Evolutionary conservation across 371 early-diverging fungal genomes (phyloP).

Genomic region (Mucor racemosus): DNA sequence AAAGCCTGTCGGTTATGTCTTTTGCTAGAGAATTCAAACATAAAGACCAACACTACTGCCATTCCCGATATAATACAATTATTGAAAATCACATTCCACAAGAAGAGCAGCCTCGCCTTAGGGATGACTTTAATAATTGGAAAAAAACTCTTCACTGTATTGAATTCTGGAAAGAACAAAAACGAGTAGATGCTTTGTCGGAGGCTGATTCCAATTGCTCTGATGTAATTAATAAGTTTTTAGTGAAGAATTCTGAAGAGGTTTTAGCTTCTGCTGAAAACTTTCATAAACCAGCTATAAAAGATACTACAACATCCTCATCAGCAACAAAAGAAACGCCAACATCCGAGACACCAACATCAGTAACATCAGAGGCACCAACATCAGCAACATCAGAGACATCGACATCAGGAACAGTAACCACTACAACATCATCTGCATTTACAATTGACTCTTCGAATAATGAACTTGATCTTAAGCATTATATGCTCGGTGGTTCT

Average conservation of each 20-base stretch:
- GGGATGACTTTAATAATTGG: neutral
- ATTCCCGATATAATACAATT: neutral
- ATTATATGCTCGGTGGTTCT: neutral
- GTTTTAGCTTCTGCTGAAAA: neutral
- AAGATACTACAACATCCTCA: neutral
- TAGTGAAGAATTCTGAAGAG: neutral
- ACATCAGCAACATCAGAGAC: no score
- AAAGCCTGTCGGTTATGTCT: constrained; percentile 9
- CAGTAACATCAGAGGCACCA: no score
- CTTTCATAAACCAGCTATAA: neutral
- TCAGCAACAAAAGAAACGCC: no score
- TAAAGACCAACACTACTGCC: neutral
- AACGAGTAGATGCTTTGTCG: constrained; percentile 13
- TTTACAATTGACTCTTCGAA: no score
- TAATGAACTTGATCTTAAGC: neutral
- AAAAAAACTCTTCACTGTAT: neutral
- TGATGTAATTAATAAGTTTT: neutral
- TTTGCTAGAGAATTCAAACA: neutral
- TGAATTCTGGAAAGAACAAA: constrained; percentile 17
- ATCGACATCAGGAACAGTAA: no score
- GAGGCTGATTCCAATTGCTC: constrained; percentile 20
- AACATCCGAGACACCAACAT: neutral
- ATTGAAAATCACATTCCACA: neutral
- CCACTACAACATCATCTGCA: no score
- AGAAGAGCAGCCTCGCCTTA: neutral